These are phyloP conservation scores for Adansonia grandidieri DNA, from an alignment of 441 rosid genomes.

Conservation along the genomic window DNA sequence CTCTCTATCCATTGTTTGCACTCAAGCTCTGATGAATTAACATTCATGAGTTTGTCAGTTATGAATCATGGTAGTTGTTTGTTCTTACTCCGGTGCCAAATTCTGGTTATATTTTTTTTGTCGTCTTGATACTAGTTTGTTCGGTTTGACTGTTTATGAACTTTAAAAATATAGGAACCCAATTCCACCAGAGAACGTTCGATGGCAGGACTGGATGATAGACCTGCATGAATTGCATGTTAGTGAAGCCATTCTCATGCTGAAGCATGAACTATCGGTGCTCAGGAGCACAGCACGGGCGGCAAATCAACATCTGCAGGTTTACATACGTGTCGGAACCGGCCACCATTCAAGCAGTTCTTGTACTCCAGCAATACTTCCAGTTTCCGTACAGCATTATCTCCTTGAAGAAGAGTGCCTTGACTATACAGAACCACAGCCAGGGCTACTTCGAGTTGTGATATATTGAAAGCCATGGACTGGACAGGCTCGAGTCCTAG, in stretches of 20 bases:
- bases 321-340: conserved; percentile 88
- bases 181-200: conserved; percentile 55
- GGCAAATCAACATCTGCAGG: conserved; percentile 78
- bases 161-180: conserved; percentile 62
- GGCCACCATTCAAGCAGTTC: conserved; percentile 92
- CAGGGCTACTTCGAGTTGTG: conserved; percentile 91
- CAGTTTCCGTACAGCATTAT: conserved; percentile 82
- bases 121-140: conserved; percentile 11
- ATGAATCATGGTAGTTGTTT: not conserved
- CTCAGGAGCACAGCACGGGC: conserved; percentile 78
- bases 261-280: conserved; percentile 78
- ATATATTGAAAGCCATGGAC: conserved; percentile 55
- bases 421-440: conserved; percentile 83
- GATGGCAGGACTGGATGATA: conserved; percentile 86
- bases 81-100: not conserved
- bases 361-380: conserved; percentile 87
- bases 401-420: conserved; percentile 93
- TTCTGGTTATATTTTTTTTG: not conserved
- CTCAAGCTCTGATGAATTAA: not conserved
- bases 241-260: conserved; percentile 81
- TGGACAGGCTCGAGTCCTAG: conserved; percentile 38
- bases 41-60: not conserved
- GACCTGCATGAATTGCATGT: conserved; percentile 95
- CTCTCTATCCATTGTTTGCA: not conserved
- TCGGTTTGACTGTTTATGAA: conserved; percentile 9